These are phyloP conservation scores for Globisporangium apiculatum DNA, from an alignment of 352 stramenopile genomes.

Conservation along the genomic window DNA sequence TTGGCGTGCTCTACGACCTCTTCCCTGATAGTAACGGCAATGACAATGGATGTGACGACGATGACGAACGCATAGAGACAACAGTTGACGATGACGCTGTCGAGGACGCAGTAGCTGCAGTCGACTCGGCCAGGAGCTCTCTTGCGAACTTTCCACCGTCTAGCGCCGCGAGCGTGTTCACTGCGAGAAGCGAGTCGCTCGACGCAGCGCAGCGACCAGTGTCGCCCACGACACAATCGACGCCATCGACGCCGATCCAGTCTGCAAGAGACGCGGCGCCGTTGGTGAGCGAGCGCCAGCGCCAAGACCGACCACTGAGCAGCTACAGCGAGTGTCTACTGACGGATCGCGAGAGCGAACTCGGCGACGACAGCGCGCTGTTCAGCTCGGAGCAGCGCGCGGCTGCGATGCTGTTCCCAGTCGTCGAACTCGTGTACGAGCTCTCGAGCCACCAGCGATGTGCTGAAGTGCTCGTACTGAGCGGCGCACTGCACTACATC, in stretches of 20 bases:
- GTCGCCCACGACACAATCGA: slow-evolving; percentile 11
- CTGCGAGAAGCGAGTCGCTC: neutral
- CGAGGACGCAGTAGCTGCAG: neutral
- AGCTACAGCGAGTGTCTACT: neutral
- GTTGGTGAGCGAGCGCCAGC: neutral
- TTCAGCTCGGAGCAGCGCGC: slow-evolving; percentile 10
- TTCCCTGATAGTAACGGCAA: slow-evolving; percentile 57
- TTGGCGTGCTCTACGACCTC: slow-evolving; percentile 55
- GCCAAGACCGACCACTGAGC: neutral
- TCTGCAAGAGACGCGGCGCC: slow-evolving; percentile 4
- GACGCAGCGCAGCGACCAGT: neutral
- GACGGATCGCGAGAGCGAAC: neutral
- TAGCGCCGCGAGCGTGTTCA: neutral
- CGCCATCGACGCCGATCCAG: slow-evolving; percentile 1
- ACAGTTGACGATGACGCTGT: neutral
- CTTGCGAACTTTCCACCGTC: neutral
- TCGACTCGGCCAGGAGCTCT: neutral
- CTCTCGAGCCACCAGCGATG: slow-evolving; percentile 59
- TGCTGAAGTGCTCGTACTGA: slow-evolving; percentile 60
- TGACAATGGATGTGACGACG: slow-evolving; percentile 37
- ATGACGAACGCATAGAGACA: neutral
- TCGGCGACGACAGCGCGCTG: neutral
- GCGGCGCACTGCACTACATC: slow-evolving; percentile 55
- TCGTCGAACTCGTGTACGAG: slow-evolving; percentile 60
- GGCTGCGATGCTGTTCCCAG: slow-evolving; percentile 37